Conservation (phyloP, 345 rosid genomes). For the Rhizophora mangle region DNA sequence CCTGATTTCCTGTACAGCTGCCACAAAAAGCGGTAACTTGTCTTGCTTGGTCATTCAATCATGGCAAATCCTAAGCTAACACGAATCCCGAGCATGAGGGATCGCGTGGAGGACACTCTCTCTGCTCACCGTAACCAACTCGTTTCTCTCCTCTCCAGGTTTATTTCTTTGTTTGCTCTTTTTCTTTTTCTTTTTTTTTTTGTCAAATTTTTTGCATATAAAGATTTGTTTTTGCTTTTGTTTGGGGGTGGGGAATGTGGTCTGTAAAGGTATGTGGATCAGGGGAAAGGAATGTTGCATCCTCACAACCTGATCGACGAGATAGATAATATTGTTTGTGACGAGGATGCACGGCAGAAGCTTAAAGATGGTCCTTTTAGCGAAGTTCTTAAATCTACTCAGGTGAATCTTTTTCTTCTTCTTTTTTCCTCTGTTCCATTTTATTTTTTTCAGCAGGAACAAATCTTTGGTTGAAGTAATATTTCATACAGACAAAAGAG, state of each 20-base stretch:
- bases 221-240: too few species aligned
- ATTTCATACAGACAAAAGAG: too few species aligned
- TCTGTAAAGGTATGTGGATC: conserved; percentile 70
- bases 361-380: conserved; percentile 69
- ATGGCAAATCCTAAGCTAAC: conserved; percentile 55
- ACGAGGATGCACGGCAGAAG: conserved; percentile 42
- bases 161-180: background rate
- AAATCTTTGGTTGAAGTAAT: background rate
- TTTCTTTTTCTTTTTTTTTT: background rate
- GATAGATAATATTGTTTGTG: conserved; percentile 54
- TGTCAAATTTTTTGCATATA: too few species aligned
- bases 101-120: conserved; percentile 87
- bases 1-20: too few species aligned
- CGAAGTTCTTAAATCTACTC: conserved; percentile 71
- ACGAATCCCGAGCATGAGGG: conserved; percentile 71
- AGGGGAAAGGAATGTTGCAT: conserved; percentile 85
- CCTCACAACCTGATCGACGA: conserved; percentile 91
- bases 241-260: too few species aligned
- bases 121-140: conserved; percentile 86
- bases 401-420: conserved; percentile 35
- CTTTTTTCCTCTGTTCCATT: too few species aligned
- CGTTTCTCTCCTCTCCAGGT: conserved; percentile 95
- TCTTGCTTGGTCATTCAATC: background rate
- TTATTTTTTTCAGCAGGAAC: background rate
- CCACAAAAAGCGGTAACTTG: too few species aligned